Conservation (phyloP, 2,329 filamentous ascomycete species). For the Clathrospora elynae region DNA sequence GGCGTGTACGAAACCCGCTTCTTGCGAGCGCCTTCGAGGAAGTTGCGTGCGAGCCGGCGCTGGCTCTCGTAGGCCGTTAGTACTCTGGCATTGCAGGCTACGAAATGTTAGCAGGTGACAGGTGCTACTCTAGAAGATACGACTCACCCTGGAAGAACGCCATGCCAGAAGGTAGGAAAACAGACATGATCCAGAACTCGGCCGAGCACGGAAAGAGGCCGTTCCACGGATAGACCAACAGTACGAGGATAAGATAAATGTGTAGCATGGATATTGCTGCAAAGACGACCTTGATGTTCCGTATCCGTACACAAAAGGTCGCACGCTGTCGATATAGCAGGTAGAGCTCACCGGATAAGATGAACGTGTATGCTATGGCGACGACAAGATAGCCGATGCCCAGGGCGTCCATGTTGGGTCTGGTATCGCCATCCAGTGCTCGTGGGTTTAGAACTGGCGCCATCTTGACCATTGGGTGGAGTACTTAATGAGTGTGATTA, state of each 20-base stretch:
- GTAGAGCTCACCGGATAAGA: conserved; percentile 38
- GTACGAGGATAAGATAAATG: conserved; percentile 43
- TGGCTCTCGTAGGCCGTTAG: conserved; percentile 46
- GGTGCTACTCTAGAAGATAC: neutral
- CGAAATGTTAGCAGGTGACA: neutral
- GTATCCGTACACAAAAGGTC: conserved; percentile 42
- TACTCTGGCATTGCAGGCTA: conserved; percentile 46
- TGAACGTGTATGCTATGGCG: conserved; percentile 42
- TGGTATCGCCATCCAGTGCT: conserved; percentile 34
- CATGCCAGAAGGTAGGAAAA: conserved; percentile 48
- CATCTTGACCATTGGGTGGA: conserved; percentile 39
- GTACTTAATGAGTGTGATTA: conserved; percentile 15
- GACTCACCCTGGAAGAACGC: conserved; percentile 46
- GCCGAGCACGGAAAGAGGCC: conserved; percentile 43
- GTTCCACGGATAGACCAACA: conserved; percentile 47
- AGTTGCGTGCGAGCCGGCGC: conserved; percentile 40
- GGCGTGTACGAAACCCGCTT: conserved; percentile 40
- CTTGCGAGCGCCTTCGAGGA: conserved; percentile 43
- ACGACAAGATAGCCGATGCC: conserved; percentile 42
- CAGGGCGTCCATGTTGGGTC: conserved; percentile 39
- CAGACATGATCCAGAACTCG: conserved; percentile 49
- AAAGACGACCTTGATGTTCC: conserved; percentile 42
- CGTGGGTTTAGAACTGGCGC: conserved; percentile 36
- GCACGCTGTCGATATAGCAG: conserved; percentile 37
- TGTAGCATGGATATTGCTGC: conserved; percentile 44